These are phyloP conservation scores for Ballota nigra DNA, from an alignment of 257 asterid species.

Conservation along the genomic window DNA sequence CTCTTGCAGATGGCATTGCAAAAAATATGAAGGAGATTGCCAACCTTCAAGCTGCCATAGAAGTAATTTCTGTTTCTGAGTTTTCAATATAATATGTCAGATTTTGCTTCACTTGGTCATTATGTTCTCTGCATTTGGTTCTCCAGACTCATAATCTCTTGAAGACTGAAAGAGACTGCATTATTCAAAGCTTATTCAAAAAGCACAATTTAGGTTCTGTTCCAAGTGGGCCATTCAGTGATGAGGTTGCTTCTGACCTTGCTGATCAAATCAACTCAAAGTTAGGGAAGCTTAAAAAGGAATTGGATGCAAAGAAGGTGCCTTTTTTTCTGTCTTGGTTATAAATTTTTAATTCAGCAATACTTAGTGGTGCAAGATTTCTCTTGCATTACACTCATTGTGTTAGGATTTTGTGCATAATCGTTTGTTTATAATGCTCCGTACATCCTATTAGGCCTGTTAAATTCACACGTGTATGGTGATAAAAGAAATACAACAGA, in stretches of 20 bases:
- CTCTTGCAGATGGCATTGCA: conserved; percentile 35
- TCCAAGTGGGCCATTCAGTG: conserved; percentile 58
- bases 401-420: neutral
- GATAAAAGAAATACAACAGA: neutral
- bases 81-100: conserved; percentile 22
- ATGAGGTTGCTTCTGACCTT: conserved; percentile 72
- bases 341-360: conserved; percentile 10
- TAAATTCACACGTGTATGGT: neutral
- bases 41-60: conserved; percentile 71
- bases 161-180: conserved; percentile 73
- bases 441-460: conserved; percentile 7
- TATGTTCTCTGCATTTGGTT: conserved; percentile 26
- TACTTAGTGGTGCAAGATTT: conserved; percentile 9
- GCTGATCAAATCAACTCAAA: conserved; percentile 54
- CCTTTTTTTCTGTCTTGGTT: conserved; percentile 21
- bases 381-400: conserved; percentile 13
- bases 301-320: conserved; percentile 79
- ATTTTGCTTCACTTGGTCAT: conserved; percentile 16
- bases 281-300: conserved; percentile 52
- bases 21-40: conserved; percentile 50
- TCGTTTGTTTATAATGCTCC: conserved; percentile 7
- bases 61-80: conserved; percentile 41
- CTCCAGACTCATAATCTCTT: conserved; percentile 53
- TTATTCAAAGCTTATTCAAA: conserved; percentile 48
- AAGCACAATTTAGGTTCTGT: conserved; percentile 74